Percentiles rank a stretch among this genome's conserved stretches.
These are phyloP conservation scores for Closterium sp. DNA, from an alignment of 139 green algal species.

Conservation along the genomic window DNA sequence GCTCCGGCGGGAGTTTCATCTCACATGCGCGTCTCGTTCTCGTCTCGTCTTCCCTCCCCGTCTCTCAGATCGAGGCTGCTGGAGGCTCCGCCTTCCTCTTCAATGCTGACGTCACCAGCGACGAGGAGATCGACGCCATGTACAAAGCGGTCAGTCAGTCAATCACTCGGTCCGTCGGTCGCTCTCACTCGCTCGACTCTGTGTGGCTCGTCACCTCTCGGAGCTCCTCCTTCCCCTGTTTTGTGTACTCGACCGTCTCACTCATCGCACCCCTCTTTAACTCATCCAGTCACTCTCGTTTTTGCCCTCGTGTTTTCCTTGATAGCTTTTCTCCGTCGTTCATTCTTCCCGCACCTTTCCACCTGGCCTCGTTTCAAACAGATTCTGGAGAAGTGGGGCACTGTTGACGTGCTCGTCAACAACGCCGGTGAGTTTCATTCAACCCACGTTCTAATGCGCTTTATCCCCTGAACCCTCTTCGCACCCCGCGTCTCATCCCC, in stretches of 20 bases:
- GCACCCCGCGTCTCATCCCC: background rate
- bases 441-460: background rate
- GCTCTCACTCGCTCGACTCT: too few species aligned
- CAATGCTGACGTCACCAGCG: background rate
- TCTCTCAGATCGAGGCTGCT: constrained; percentile 48
- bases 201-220: too few species aligned
- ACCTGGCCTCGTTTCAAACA: too few species aligned
- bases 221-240: too few species aligned
- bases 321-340: too few species aligned
- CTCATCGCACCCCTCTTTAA: background rate
- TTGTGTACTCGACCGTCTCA: too few species aligned
- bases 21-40: background rate
- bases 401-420: constrained; percentile 97
- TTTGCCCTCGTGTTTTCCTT: too few species aligned
- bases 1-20: background rate
- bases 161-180: background rate
- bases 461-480: background rate
- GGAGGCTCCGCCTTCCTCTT: constrained; percentile 77
- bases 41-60: background rate
- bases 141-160: background rate
- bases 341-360: too few species aligned
- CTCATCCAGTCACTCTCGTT: too few species aligned
- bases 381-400: constrained; percentile 61
- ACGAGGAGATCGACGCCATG: background rate
- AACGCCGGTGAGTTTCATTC: constrained; percentile 74